Percentiles rank a stretch among this genome's conserved stretches.
These are phyloP conservation scores for Suillus sp. DNA, from an alignment of 768 basidiomycete species.

Conservation along the genomic window DNA sequence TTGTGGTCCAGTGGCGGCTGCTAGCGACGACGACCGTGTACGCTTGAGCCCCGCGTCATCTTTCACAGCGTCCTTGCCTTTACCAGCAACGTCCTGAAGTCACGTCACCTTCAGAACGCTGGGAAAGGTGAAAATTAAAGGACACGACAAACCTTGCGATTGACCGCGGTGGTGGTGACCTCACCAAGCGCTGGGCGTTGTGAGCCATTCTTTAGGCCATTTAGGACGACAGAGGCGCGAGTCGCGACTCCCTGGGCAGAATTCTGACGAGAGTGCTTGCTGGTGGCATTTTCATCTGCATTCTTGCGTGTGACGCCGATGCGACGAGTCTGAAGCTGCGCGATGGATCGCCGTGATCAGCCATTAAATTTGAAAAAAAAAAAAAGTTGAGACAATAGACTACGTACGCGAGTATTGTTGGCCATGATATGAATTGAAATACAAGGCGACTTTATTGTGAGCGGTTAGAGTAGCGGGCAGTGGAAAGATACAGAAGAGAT, in stretches of 20 bases:
- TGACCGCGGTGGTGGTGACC: conserved; percentile 77
- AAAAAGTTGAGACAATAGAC: conserved; percentile 18
- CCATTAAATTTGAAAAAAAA: conserved; percentile 2
- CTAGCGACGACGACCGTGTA: conserved; percentile 67
- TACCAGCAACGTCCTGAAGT: conserved; percentile 49
- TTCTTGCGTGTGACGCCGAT: conserved; percentile 67
- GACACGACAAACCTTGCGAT: conserved; percentile 62
- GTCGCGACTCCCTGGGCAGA: conserved; percentile 51
- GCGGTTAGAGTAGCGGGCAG: conserved; percentile 15
- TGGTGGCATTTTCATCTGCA: conserved; percentile 77
- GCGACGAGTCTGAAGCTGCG: conserved; percentile 70
- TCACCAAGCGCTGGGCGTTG: conserved; percentile 79
- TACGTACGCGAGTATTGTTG: conserved; percentile 59
- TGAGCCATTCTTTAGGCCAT: conserved; percentile 51
- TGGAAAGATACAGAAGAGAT: conserved; percentile 28
- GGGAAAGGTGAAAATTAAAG: neutral
- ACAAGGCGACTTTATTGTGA: conserved; percentile 23
- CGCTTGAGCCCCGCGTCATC: conserved; percentile 61
- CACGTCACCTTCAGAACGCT: neutral
- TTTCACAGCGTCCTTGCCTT: conserved; percentile 63
- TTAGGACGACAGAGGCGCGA: conserved; percentile 47
- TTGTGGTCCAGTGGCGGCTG: conserved; percentile 61
- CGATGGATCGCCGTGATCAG: conserved; percentile 15
- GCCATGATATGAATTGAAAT: conserved; percentile 47
- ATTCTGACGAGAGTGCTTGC: conserved; percentile 63